Evolutionary conservation across 768 basidiomycete genomes (phyloP).

Genomic region (Collybia sp.): DNA sequence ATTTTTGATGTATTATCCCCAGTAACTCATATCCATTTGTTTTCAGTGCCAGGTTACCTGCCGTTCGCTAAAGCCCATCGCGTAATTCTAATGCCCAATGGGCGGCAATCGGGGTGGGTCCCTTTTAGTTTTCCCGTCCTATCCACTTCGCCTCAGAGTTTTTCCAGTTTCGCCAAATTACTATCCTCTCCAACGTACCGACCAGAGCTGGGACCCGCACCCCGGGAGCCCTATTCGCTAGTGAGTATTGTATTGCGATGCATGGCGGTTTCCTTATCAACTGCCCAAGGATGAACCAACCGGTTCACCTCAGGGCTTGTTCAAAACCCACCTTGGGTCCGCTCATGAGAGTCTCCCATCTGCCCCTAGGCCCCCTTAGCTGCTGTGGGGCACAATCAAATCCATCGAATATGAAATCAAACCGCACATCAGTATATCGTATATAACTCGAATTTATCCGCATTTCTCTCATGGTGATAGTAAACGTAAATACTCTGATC

Average conservation of each 20-base stretch:
- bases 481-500: too few relatives aligned
- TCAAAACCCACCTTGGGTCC: too few relatives aligned
- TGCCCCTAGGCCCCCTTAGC: too few relatives aligned
- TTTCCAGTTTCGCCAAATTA: constrained; percentile 20
- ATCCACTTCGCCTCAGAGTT: constrained; percentile 1
- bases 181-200: constrained; percentile 26
- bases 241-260: constrained; percentile 6
- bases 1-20: constrained; percentile 1
- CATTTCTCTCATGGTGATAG: too few relatives aligned
- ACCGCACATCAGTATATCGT: too few relatives aligned
- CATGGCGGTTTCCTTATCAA: not conserved
- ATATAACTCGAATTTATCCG: too few relatives aligned
- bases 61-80: constrained; percentile 31
- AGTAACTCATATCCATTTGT: not conserved
- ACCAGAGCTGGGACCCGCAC: constrained; percentile 8
- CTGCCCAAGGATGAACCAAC: constrained; percentile 2
- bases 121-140: not conserved
- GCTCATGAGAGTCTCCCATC: too few relatives aligned
- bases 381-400: too few relatives aligned
- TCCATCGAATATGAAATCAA: too few relatives aligned
- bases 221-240: constrained; percentile 10
- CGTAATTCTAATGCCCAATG: constrained; percentile 29
- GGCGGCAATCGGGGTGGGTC: constrained; percentile 28
- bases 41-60: constrained; percentile 31
- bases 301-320: not conserved